These are phyloP conservation scores for Lecanicillium sp. DNA, from an alignment of 2,329 filamentous ascomycete species.

Conservation along the genomic window DNA sequence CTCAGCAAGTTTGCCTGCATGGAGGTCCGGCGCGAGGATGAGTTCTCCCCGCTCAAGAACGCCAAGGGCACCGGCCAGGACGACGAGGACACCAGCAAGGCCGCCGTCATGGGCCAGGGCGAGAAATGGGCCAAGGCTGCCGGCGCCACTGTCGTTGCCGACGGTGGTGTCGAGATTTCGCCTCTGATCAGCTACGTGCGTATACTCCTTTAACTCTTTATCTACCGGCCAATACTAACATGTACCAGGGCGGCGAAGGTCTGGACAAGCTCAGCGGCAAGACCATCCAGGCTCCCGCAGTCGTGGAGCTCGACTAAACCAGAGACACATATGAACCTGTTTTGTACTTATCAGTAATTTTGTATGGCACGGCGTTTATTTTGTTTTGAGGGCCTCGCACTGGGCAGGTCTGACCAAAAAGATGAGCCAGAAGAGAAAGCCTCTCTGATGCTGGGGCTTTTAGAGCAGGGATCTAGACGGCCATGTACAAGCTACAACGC, in stretches of 20 bases:
- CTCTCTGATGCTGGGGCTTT: not conserved
- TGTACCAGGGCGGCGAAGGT: slow-evolving; percentile 53
- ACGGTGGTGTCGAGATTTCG: slow-evolving; percentile 78
- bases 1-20: slow-evolving; percentile 90
- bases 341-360: not conserved
- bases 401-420: not conserved
- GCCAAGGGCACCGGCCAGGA: slow-evolving; percentile 78
- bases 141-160: slow-evolving; percentile 66
- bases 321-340: not conserved
- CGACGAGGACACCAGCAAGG: slow-evolving; percentile 86
- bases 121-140: slow-evolving; percentile 77
- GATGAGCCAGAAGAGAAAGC: not conserved
- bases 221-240: slow-evolving; percentile 18
- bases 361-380: slow-evolving; percentile 10
- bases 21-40: slow-evolving; percentile 93
- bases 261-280: slow-evolving; percentile 50
- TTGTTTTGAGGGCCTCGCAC: not conserved
- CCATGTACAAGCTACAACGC: not conserved
- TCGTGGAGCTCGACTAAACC: slow-evolving; percentile 42
- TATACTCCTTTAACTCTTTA: not conserved
- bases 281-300: slow-evolving; percentile 46
- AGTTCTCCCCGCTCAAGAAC: slow-evolving; percentile 98
- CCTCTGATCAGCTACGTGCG: slow-evolving; percentile 86
- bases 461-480: slow-evolving; percentile 3
- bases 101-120: slow-evolving; percentile 85